Conservation (phyloP, 169 alveolate genomes). For the Perkinsus chesapeaki region DNA sequence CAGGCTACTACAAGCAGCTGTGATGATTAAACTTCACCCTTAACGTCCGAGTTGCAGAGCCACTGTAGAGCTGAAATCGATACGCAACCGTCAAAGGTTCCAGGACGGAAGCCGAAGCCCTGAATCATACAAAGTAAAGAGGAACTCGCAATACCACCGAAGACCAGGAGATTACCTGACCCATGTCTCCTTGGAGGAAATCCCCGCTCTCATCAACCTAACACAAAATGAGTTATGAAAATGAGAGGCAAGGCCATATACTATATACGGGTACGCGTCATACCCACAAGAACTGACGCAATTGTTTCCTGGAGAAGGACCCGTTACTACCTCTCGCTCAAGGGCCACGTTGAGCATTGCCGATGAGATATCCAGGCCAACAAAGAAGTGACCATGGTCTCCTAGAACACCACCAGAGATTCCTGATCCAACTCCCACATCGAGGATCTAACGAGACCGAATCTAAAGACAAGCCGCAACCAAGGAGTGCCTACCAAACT, state of each 20-base stretch:
- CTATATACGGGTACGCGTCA: no score
- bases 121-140: not conserved
- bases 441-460: slow-evolving; percentile 59
- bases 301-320: not conserved
- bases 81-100: slow-evolving; percentile 83
- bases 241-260: no score
- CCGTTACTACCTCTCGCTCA: not conserved
- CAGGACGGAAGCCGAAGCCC: slow-evolving; percentile 71
- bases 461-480: not conserved
- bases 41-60: slow-evolving; percentile 79
- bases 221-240: no score
- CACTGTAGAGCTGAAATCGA: slow-evolving; percentile 86
- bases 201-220: slow-evolving; percentile 12
- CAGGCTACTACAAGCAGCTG: not conserved
- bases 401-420: slow-evolving; percentile 73
- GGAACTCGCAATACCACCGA: not conserved
- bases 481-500: not conserved
- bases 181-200: slow-evolving; percentile 19
- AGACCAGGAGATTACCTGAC: not conserved
- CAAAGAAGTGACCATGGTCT: slow-evolving; percentile 78
- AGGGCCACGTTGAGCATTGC: slow-evolving; percentile 62
- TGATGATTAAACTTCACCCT: slow-evolving; percentile 24
- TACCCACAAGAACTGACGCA: no score
- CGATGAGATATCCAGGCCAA: slow-evolving; percentile 82
- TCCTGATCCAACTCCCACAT: slow-evolving; percentile 92